A percentile compares a stretch with the other conserved stretches of the same genome.
Conservation (phyloP, 192 early-diverging fungal genomes). For the Diversispora epigaea region DNA sequence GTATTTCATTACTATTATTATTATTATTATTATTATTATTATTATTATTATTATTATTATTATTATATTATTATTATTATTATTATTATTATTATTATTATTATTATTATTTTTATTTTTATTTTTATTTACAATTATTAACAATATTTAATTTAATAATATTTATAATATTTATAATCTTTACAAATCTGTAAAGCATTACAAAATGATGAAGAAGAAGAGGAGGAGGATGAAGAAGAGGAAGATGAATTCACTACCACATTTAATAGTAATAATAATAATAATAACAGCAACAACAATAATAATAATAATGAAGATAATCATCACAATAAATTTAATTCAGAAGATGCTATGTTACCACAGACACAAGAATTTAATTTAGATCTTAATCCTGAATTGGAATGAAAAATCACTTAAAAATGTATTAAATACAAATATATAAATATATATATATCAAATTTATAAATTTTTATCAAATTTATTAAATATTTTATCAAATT, state of each 20-base stretch:
- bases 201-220: slow-evolving; percentile 34
- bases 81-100: too few species aligned
- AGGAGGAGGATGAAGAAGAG: slow-evolving; percentile 26
- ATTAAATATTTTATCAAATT: too few species aligned
- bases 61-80: not conserved
- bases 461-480: too few species aligned
- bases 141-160: not conserved
- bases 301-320: not conserved
- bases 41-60: too few species aligned
- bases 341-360: not conserved
- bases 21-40: not conserved
- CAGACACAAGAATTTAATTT: slow-evolving; percentile 36
- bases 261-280: not conserved
- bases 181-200: slow-evolving; percentile 12
- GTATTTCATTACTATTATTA: slow-evolving; percentile 21
- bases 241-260: slow-evolving; percentile 10
- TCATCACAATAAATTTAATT: slow-evolving; percentile 13
- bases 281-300: not conserved
- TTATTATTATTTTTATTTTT: not conserved
- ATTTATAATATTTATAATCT: too few species aligned
- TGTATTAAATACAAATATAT: too few species aligned
- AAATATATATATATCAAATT: too few species aligned
- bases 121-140: slow-evolving; percentile 35
- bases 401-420: not conserved
- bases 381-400: slow-evolving; percentile 47